phyloP scores from a whole-genome alignment of 2,329 filamentous ascomycete species.

The Exophiala sp. region DNA sequence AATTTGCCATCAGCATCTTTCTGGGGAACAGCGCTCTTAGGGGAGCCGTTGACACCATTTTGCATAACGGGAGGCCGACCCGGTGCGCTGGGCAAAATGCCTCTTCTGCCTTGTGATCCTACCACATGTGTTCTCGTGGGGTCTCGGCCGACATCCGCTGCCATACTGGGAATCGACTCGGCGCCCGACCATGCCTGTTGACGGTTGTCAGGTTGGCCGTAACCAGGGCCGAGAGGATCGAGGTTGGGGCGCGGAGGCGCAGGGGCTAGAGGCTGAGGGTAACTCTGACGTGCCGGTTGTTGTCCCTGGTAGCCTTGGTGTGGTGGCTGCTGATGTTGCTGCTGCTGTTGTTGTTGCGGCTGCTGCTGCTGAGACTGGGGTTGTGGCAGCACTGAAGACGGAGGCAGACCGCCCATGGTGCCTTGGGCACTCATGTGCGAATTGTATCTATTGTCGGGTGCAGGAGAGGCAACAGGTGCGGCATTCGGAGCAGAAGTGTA shows the following conservation, averaged over 20 bases:
- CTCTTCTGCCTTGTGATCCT: conserved; percentile 84
- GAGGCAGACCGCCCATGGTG: conserved; percentile 39
- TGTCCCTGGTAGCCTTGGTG: conserved; percentile 36
- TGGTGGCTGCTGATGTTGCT: conserved; percentile 38
- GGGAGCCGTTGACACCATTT: conserved; percentile 53
- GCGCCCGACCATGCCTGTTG: conserved; percentile 34
- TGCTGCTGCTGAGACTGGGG: conserved; percentile 34
- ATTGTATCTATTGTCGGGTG: conserved; percentile 27
- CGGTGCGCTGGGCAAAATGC: conserved; percentile 84
- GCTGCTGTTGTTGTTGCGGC: conserved; percentile 35
- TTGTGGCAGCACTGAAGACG: conserved; percentile 40
- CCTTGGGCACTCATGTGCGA: conserved; percentile 38
- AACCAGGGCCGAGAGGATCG: conserved; percentile 60
- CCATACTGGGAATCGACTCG: conserved; percentile 37
- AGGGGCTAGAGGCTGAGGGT: conserved; percentile 70
- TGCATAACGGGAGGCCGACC: conserved; percentile 73
- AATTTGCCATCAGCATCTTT: conserved; percentile 98
- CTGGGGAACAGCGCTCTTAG: conserved; percentile 78
- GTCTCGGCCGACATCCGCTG: conserved; percentile 40
- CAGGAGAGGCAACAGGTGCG: conserved; percentile 30
- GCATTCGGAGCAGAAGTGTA: conserved; percentile 40
- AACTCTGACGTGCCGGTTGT: conserved; percentile 61
- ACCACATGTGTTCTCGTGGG: conserved; percentile 70
- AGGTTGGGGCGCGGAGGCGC: conserved; percentile 57
- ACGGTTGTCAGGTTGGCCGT: conserved; percentile 52